Evolutionary conservation across 1,139 yeast genomes (phyloP).

Genomic region (Suzukiozyma palmioleophila): DNA sequence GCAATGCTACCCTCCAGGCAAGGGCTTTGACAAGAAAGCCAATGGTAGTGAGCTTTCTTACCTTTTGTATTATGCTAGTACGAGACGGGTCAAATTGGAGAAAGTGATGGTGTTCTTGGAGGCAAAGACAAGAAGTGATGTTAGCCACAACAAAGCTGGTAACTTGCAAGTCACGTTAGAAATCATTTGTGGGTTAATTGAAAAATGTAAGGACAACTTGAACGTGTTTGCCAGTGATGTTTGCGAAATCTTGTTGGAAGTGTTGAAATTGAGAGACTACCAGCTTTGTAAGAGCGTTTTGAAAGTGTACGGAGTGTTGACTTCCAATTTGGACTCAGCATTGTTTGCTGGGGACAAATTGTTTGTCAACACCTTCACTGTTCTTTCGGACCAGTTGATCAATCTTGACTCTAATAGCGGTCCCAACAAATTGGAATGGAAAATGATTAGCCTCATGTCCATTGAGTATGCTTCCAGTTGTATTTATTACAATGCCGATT

Average conservation of each 20-base stretch:
- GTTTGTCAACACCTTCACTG: conserved; percentile 50
- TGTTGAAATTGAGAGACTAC: conserved; percentile 50
- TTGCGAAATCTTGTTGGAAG: conserved; percentile 43
- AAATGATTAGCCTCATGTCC: conserved; percentile 42
- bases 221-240: conserved; percentile 72
- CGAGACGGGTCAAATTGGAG: conserved; percentile 81
- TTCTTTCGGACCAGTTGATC: conserved; percentile 36
- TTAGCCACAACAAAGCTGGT: conserved; percentile 61
- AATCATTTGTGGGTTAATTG: conserved; percentile 65
- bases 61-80: conserved; percentile 85
- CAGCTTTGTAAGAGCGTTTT: conserved; percentile 50
- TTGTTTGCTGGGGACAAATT: conserved; percentile 68
- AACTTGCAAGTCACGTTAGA: conserved; percentile 79
- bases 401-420: conserved; percentile 16
- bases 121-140: conserved; percentile 61
- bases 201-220: conserved; percentile 75
- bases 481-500: conserved; percentile 35
- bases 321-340: conserved; percentile 61
- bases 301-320: conserved; percentile 54
- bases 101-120: conserved; percentile 74
- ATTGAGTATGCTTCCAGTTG: conserved; percentile 42
- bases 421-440: conserved; percentile 48
- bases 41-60: conserved; percentile 89
- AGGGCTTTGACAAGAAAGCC: conserved; percentile 80
- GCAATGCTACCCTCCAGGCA: conserved; percentile 92